Evolutionary conservation across 1,284 basidiomycete genomes (phyloP), one percentile per base, ranked within the genome.

Genomic region (Tremellales sp.): DNA sequence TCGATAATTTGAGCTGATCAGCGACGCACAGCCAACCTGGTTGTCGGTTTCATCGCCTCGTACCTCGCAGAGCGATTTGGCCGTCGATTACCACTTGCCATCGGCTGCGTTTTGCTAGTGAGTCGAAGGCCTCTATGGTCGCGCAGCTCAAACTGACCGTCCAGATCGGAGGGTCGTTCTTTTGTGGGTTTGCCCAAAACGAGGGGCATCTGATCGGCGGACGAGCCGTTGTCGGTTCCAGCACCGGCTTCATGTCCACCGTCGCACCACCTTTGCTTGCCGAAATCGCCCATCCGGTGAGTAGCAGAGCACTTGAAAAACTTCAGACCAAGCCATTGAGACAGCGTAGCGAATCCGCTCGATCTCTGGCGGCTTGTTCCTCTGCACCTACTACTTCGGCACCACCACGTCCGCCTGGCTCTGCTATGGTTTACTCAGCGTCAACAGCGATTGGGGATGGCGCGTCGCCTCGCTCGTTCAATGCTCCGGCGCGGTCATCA

Each of bases 201-300:
- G 6, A 42, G 55, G 3, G 54, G 50, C 15, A 52, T 54, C 17
- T 52, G 45, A 7, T 58, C 29, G 19, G 13, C 33, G 19, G 33
- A n/a, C 33, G 33, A 25, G 23, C 36, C 29, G 31, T 59, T 48
- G 56, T 57, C 43, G 64, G 61, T 17, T 50, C 57, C 8, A 60
- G 61, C 3, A 61, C 54, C 11, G 56, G 60, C 41, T 58, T 67
- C 40, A 61, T 61, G 25, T 62, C 60, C 35, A 49, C 59, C 21
- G 53, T 45, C 25, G 60, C 54, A 1, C 53, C 57, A 0, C 45
- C 54, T 5, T 53, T 64, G 13, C 52, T 60, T 26, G 26, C 54
- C 33, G 52, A 57, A 43, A 52, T 62, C n/a, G 52, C 53, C 19
- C 59, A 59, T 44, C 40, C 36, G 13, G 4, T 13, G 13, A 6